Conservation (phyloP, 1,284 basidiomycete species). For the Melampsora americana region DNA sequence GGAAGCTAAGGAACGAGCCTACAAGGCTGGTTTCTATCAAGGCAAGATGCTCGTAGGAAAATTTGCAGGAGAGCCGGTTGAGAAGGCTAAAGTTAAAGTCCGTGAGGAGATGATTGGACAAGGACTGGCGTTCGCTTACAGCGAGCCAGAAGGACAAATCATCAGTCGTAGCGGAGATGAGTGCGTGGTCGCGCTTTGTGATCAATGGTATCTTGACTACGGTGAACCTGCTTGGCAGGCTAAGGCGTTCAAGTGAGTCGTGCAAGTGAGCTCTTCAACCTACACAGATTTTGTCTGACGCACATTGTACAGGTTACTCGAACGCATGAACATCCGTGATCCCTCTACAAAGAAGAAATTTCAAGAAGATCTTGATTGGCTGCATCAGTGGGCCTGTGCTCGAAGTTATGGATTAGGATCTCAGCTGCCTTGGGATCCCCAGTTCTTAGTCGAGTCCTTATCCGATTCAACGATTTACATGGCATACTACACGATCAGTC, state of each 20-base stretch:
- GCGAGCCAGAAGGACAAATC: conserved; percentile 90
- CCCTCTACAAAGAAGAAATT: conserved; percentile 86
- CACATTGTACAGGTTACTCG: conserved; percentile 64
- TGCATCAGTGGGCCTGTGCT: conserved; percentile 98
- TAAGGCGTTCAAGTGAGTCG: conserved; percentile 72
- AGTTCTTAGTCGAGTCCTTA: conserved; percentile 93
- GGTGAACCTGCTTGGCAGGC: conserved; percentile 85
- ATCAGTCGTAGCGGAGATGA: conserved; percentile 87
- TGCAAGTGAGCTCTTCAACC: background rate
- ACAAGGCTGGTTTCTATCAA: conserved; percentile 97
- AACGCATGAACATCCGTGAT: conserved; percentile 84
- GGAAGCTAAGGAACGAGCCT: conserved; percentile 95
- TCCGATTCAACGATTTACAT: conserved; percentile 99
- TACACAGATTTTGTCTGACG: conserved; percentile 9
- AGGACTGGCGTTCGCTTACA: conserved; percentile 80
- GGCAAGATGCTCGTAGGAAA: conserved; percentile 86
- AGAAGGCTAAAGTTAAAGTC: conserved; percentile 87
- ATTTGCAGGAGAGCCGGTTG: conserved; percentile 79
- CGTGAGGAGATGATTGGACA: conserved; percentile 75
- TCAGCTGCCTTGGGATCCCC: conserved; percentile 91
- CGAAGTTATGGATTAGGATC: conserved; percentile 94
- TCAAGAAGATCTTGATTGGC: conserved; percentile 86
- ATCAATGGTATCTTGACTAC: conserved; percentile 99
- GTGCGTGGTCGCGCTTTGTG: conserved; percentile 95
- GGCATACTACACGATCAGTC: conserved; percentile 93